phyloP scores from a whole-genome alignment of 495 filamentous ascomycete species.

The Choiromyces venosus region DNA sequence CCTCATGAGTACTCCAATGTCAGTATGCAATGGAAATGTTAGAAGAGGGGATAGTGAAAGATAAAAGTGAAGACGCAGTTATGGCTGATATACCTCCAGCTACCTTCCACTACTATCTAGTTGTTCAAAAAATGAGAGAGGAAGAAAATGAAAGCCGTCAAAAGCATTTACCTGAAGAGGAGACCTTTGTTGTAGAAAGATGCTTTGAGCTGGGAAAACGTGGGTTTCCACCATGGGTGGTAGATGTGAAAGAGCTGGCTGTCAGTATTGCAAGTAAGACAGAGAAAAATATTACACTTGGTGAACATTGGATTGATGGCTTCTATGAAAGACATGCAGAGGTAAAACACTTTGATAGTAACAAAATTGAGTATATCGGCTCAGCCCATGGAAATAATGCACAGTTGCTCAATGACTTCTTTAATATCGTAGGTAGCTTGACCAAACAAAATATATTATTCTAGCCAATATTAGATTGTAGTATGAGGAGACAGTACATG shows the following conservation, averaged over 20 bases:
- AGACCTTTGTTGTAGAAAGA: neutral
- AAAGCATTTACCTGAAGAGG: neutral
- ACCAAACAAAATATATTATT: too few relatives aligned
- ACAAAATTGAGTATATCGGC: neutral
- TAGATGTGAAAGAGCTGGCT: neutral
- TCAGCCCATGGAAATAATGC: neutral
- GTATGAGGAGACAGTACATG: neutral
- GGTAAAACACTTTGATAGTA: neutral
- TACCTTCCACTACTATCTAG: neutral
- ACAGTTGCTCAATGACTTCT: too few relatives aligned
- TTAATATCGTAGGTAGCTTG: too few relatives aligned
- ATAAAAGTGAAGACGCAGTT: neutral
- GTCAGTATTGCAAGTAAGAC: neutral
- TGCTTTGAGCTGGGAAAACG: too few relatives aligned
- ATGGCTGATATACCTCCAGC: neutral
- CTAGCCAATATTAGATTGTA: conserved; percentile 1
- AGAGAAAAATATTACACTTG: neutral
- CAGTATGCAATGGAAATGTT: too few relatives aligned
- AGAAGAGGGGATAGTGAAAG: too few relatives aligned
- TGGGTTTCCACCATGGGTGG: neutral
- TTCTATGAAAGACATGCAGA: conserved; percentile 6
- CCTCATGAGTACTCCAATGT: too few relatives aligned
- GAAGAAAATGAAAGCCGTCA: neutral
- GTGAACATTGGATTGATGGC: neutral
- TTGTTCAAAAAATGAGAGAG: neutral